A percentile compares a stretch with the other conserved stretches of the same genome.
phyloP scores from a whole-genome alignment of 306 rosid species.

The Medicago truncatula region MtrunA17r5.0-ANR NC_053045.1:60807001-60807500 shows the following conservation, averaged over 20 bases:
- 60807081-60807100: too few species aligned
- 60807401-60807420: slow-evolving; percentile 57
- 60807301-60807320: slow-evolving; percentile 33
- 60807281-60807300: slow-evolving; percentile 21
- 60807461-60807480: slow-evolving; percentile 71
- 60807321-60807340: slow-evolving; percentile 49
- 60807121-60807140: too few species aligned
- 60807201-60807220: neutral
- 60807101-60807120: too few species aligned
- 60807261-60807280: slow-evolving; percentile 43
- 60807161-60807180: slow-evolving; percentile 7
- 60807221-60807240: neutral
- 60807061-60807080: too few species aligned
- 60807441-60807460: slow-evolving; percentile 57
- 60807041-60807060: too few species aligned
- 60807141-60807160: neutral
- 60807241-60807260: slow-evolving; percentile 32
- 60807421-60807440: slow-evolving; percentile 65
- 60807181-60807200: neutral
- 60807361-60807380: slow-evolving; percentile 46
- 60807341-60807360: slow-evolving; percentile 50
- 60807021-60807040: too few species aligned
- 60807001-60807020: too few species aligned
- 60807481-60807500: slow-evolving; percentile 65
- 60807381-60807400: slow-evolving; percentile 56